phyloP scores from a whole-genome alignment of 305 asterid genomes.

The Fraxinus nigra region DNA sequence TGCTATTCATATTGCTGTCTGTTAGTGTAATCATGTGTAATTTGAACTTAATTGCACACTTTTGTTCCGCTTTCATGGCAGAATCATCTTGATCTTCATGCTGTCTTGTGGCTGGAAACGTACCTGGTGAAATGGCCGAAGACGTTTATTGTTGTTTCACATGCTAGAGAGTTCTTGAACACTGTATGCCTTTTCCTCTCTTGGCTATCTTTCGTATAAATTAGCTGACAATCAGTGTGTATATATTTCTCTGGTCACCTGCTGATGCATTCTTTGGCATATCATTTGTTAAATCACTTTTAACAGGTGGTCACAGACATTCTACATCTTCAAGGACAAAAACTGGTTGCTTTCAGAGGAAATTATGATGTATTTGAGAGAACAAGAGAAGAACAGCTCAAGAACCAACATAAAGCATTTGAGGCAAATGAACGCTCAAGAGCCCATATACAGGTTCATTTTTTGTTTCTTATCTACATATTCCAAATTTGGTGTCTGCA shows the following conservation, averaged over 20 bases:
- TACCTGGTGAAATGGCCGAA: slow-evolving; percentile 98
- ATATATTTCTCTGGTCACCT: slow-evolving; percentile 3
- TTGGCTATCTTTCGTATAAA: slow-evolving; percentile 13
- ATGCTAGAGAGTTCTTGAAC: slow-evolving; percentile 97
- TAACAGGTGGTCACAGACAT: slow-evolving; percentile 94
- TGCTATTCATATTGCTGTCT: slow-evolving; percentile 26
- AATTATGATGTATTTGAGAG: slow-evolving; percentile 91
- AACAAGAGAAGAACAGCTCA: slow-evolving; percentile 85
- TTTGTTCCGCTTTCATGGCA: slow-evolving; percentile 35
- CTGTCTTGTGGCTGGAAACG: slow-evolving; percentile 94
- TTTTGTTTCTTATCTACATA: slow-evolving; percentile 10
- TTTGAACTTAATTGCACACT: slow-evolving; percentile 21
- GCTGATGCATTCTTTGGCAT: slow-evolving; percentile 11
- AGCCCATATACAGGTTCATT: slow-evolving; percentile 85
- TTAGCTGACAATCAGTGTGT: slow-evolving; percentile 1
- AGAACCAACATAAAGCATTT: slow-evolving; percentile 89
- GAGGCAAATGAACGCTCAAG: slow-evolving; percentile 90
- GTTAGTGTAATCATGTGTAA: slow-evolving; percentile 8
- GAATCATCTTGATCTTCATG: slow-evolving; percentile 99
- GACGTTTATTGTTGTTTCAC: slow-evolving; percentile 96
- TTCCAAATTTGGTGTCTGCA: slow-evolving; percentile 8
- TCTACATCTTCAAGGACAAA: slow-evolving; percentile 83
- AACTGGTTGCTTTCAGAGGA: slow-evolving; percentile 69
- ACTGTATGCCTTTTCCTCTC: slow-evolving; percentile 51
- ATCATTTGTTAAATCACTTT: slow-evolving; percentile 16